phyloP scores from a whole-genome alignment of 768 basidiomycete genomes.

The Pisolithus microcarpus region DNA sequence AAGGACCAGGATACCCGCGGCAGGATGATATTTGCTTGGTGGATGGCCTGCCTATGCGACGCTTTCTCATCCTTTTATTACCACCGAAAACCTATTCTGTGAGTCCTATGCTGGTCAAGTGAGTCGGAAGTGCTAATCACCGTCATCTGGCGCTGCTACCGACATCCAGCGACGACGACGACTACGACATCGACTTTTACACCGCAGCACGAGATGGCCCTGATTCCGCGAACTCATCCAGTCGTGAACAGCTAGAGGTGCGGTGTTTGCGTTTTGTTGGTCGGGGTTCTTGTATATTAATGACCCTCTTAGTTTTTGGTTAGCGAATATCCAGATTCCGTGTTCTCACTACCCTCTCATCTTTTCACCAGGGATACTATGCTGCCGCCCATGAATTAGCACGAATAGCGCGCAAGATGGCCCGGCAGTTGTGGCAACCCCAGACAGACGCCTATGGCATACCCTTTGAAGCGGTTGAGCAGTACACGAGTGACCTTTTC shows the following conservation, averaged over 20 bases:
- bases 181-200: conserved; percentile 87
- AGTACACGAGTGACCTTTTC: conserved; percentile 48
- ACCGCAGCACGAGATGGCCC: conserved; percentile 58
- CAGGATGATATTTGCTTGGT: conserved; percentile 89
- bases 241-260: conserved; percentile 77
- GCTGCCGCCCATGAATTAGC: conserved; percentile 79
- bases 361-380: conserved; percentile 62
- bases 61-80: conserved; percentile 81
- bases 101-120: conserved; percentile 19
- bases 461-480: conserved; percentile 53
- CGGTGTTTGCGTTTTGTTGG: conserved; percentile 10
- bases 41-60: conserved; percentile 85
- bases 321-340: conserved; percentile 23
- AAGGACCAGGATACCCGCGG: conserved; percentile 69
- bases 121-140: conserved; percentile 15
- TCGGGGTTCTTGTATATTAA: conserved; percentile 2
- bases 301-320: conserved; percentile 53
- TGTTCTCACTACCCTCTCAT: conserved; percentile 5
- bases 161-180: conserved; percentile 60
- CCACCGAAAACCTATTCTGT: conserved; percentile 75
- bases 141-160: conserved; percentile 1
- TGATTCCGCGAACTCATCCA: conserved; percentile 51
- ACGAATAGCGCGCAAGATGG: conserved; percentile 74
- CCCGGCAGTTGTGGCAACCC: conserved; percentile 74
- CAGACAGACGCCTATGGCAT: conserved; percentile 72